Percentiles rank a stretch among this genome's conserved stretches.
These are phyloP conservation scores for Paecilomyces fulvus DNA, from an alignment of 2,329 filamentous ascomycete species.

Conservation along the genomic window DNA sequence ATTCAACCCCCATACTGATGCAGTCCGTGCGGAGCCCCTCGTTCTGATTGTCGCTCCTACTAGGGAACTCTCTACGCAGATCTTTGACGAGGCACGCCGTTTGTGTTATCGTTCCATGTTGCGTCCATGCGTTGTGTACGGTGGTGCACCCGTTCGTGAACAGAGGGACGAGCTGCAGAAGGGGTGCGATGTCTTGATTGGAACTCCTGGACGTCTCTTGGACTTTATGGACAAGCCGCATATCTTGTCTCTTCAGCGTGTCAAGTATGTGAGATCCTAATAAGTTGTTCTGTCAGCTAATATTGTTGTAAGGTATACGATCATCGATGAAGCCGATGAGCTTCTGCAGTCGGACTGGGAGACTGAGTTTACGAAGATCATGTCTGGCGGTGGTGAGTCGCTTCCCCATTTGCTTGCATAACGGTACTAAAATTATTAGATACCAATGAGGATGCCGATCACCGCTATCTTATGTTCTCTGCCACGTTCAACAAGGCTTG, in stretches of 20 bases:
- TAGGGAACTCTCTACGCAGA: slow-evolving; percentile 85
- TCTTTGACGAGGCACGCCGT: slow-evolving; percentile 88
- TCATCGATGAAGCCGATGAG: slow-evolving; percentile 94
- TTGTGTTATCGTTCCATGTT: slow-evolving; percentile 94
- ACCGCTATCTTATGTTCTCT: slow-evolving; percentile 75
- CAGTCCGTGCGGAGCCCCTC: slow-evolving; percentile 71
- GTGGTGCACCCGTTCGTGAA: slow-evolving; percentile 62
- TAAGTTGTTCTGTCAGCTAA: neutral
- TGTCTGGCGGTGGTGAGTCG: slow-evolving; percentile 68
- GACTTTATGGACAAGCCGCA: slow-evolving; percentile 71
- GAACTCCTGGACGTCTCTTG: slow-evolving; percentile 74
- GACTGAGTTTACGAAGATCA: slow-evolving; percentile 63
- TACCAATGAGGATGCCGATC: slow-evolving; percentile 65
- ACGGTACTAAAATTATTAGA: slow-evolving; percentile 34
- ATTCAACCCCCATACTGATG: slow-evolving; percentile 44
- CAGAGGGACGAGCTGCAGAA: slow-evolving; percentile 66
- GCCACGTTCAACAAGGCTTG: slow-evolving; percentile 82
- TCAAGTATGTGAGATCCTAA: slow-evolving; percentile 49
- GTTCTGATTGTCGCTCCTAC: slow-evolving; percentile 80
- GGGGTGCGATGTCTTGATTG: slow-evolving; percentile 85
- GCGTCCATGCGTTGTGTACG: slow-evolving; percentile 82
- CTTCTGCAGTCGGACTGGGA: slow-evolving; percentile 76
- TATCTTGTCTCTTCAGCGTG: slow-evolving; percentile 62
- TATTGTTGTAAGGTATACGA: slow-evolving; percentile 43
- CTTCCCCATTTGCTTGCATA: slow-evolving; percentile 4